Base-by-base conservation (phyloP, 176 grass and related monocot genomes). In the Bromus sterilis region DNA sequence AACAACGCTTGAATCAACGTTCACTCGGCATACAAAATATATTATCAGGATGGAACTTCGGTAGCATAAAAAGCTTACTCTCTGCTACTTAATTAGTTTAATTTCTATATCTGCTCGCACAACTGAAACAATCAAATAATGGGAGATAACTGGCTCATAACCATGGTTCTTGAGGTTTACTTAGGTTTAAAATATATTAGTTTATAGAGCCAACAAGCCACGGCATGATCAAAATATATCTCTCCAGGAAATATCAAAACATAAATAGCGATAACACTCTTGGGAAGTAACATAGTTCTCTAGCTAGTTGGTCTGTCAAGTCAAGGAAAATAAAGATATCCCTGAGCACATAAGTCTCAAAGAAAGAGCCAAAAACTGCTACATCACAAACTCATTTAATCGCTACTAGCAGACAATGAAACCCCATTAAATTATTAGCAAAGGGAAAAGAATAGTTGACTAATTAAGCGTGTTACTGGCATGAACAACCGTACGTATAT, bases 251-350 rank as follows among this genome's bases (percentile, higher is more conserved):
- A 48, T 24, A 74, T 20, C 16, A 43, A 71, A 36, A 84, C 76
- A 68, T 30, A 21, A 12, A 73, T 4, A 25, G 29, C 16, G 12
- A 59, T 48, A 34, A 40, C 74, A 51, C n/a, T 36, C 39, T 69
- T 31, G 25, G 4, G 53, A 76, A 81, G 14, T 43, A 28, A 68
- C 49, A 81, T 64, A 30, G 21, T 85, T 77, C 77, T 85, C n/a
- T 81, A 64, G 66, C 67, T 88, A 81, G 71, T 60, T 85, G 71
- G 34, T 55, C 68, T 33, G 77, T 88, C 81, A 81, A 81, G 87
- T 73, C 64, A 68, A 71, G 37, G 11, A 83, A 78, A 58, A 74
- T 51, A 44, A 87, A 60, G 36, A 46, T 62, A 69, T 81, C 42
- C 41, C 33, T 71, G 36, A 85, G 21, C 72, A 70, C 61, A 55